Base-by-base conservation (phyloP, 2,329 filamentous ascomycete species). In the Aspergillus alliaceus region DNA sequence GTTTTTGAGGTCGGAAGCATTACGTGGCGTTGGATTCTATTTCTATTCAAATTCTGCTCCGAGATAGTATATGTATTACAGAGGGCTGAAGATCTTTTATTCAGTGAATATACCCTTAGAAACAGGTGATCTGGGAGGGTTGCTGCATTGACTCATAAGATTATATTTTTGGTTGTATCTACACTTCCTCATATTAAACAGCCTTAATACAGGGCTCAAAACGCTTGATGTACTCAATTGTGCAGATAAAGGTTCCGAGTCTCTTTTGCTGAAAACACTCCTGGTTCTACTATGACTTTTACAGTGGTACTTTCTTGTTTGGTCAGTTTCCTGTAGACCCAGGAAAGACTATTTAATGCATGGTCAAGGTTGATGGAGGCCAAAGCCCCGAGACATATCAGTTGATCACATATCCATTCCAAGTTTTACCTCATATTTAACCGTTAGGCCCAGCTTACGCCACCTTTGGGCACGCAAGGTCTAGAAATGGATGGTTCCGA, bases 21-120 rank as follows among this genome's bases (percentile, higher is more conserved):
- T 51, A 20, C 50, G 32, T 47, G 58, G 58, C 58, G 58, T 59
- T 59, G 42, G 51, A 46, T 49, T 47, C 44, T 40, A 25, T 35
- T 32, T 44, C 4, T 44, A 37, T 20, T 25, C 25, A n/a, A 20
- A 20, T 18, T 34, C 25, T 35, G 18, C 37, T 15, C 31, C 22
- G 24, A 22, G 27, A 34, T 6, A 32, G 18, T 18, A 48, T 20
- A 48, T 34, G 20, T 24, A 48, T 27, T 31, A 20, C 29, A 7
- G 11, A 20, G 27, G 27, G 8, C 9, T 32, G 44, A 18, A 22
- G 20, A 20, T 32, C 9, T 22, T 34, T 48, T 27, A 15, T 48
- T 32, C 11, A 6, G 25, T 22, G 27, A 48, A 31, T 48, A 32
- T 48, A 48, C 44, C 44, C 44, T 24, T 48, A 47, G 44, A 47